These are phyloP conservation scores for Lecanicillium sp. DNA, from an alignment of 2,329 filamentous ascomycete species.

Conservation along the genomic window DNA sequence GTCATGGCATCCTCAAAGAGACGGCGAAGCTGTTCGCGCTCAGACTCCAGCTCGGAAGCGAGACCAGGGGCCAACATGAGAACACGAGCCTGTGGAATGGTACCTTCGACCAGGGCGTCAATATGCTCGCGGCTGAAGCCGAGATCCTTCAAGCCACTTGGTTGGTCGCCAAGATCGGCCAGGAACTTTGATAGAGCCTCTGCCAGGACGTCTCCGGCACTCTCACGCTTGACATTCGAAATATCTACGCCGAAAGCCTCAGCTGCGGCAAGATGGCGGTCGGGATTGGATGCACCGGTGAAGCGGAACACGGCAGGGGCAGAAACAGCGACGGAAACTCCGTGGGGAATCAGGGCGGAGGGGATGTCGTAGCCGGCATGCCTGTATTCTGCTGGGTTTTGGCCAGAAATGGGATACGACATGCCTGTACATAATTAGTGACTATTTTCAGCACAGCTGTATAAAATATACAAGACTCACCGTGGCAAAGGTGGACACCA, in stretches of 20 bases:
- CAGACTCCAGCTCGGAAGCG: constrained; percentile 57
- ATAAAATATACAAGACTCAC: constrained; percentile 29
- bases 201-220: constrained; percentile 77
- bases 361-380: constrained; percentile 79
- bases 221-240: constrained; percentile 77
- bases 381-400: constrained; percentile 77
- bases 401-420: constrained; percentile 94
- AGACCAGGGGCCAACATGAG: constrained; percentile 84
- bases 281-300: constrained; percentile 83
- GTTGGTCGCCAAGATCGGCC: constrained; percentile 79
- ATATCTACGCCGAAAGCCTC: constrained; percentile 89
- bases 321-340: constrained; percentile 88
- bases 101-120: constrained; percentile 83
- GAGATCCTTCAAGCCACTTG: constrained; percentile 71
- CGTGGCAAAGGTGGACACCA: constrained; percentile 73
- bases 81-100: constrained; percentile 83
- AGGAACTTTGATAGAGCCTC: constrained; percentile 80
- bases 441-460: too few relatives aligned
- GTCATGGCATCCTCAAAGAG: constrained; percentile 57
- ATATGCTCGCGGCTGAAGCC: constrained; percentile 73
- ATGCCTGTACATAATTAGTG: constrained; percentile 48
- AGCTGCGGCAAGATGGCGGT: constrained; percentile 81
- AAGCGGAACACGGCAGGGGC: constrained; percentile 92
- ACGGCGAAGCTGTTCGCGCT: constrained; percentile 61
- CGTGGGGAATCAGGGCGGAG: constrained; percentile 81